phyloP scores from a whole-genome alignment of 345 rosid genomes.

The Theobroma cacao region DNA sequence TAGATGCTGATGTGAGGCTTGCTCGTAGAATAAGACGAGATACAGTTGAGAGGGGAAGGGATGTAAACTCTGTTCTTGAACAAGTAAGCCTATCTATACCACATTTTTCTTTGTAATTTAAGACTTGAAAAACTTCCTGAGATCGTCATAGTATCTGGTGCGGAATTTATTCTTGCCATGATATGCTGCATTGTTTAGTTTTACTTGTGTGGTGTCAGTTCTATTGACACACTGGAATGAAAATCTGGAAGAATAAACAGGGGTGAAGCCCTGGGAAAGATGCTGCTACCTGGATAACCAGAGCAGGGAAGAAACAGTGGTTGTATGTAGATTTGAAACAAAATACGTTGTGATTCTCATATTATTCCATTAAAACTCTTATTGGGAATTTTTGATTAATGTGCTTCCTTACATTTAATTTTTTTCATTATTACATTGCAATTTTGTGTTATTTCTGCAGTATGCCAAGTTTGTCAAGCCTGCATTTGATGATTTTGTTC shows the following conservation, averaged over 20 bases:
- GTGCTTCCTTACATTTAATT: background rate
- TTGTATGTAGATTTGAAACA: background rate
- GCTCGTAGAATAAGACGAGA: slow-evolving; percentile 99
- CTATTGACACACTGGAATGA: background rate
- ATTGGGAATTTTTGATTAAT: background rate
- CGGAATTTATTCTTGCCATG: background rate
- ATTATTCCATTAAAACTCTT: background rate
- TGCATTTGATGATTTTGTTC: slow-evolving; percentile 97
- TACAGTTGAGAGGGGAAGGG: slow-evolving; percentile 96
- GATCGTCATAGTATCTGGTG: background rate
- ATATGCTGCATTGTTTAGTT: background rate
- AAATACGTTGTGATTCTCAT: background rate
- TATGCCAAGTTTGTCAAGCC: slow-evolving; percentile 98
- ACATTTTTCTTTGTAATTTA: slow-evolving; percentile 13
- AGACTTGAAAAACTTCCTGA: background rate
- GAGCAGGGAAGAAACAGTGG: background rate
- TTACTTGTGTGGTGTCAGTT: background rate
- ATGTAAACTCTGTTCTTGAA: slow-evolving; percentile 92
- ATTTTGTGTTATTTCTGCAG: slow-evolving; percentile 29
- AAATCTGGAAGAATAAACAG: background rate
- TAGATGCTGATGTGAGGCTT: slow-evolving; percentile 99
- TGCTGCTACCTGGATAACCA: background rate
- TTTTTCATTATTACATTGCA: background rate
- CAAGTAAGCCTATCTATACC: slow-evolving; percentile 50
- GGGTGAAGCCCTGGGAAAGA: background rate